A percentile compares a stretch with the other conserved stretches of the same genome.
phyloP scores from a whole-genome alignment of 2,329 filamentous ascomycete genomes.

The Neofusicoccum cordaticola region DNA sequence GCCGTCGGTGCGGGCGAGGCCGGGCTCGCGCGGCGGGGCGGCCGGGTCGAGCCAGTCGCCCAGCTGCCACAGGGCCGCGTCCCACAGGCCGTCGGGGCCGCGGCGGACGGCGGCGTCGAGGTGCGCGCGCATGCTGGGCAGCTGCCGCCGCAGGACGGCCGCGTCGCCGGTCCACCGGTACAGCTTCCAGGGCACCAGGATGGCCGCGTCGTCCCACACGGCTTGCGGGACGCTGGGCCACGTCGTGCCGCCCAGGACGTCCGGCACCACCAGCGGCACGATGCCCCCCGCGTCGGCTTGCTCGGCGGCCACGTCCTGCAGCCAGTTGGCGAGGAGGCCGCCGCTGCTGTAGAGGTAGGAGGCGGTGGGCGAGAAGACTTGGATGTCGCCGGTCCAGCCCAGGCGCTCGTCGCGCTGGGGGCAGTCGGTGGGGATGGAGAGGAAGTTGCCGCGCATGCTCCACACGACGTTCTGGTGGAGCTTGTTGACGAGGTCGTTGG shows the following conservation, averaged over 20 bases:
- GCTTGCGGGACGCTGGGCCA: conserved; percentile 25
- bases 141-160: conserved; percentile 35
- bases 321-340: conserved; percentile 52
- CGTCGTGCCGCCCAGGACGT: conserved; percentile 13
- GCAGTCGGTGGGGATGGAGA: conserved; percentile 58
- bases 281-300: conserved; percentile 27
- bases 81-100: conserved; percentile 35
- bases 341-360: conserved; percentile 55
- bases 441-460: conserved; percentile 59
- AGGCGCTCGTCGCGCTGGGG: conserved; percentile 56
- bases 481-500: conserved; percentile 51
- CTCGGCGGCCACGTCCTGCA: conserved; percentile 45
- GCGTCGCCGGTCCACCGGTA: conserved; percentile 36
- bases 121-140: conserved; percentile 36
- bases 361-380: conserved; percentile 51
- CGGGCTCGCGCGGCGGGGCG: conserved; percentile 35
- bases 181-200: conserved; percentile 37
- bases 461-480: conserved; percentile 56
- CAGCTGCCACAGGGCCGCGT: conserved; percentile 33
- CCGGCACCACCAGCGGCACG: conserved; percentile 24
- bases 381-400: conserved; percentile 54
- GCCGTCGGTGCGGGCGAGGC: too few species aligned
- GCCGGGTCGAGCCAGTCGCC: conserved; percentile 44
- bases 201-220: conserved; percentile 41
- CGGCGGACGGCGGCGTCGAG: conserved; percentile 35